Conservation (phyloP, 768 basidiomycete species). For the Trametes cinnabarina region DNA sequence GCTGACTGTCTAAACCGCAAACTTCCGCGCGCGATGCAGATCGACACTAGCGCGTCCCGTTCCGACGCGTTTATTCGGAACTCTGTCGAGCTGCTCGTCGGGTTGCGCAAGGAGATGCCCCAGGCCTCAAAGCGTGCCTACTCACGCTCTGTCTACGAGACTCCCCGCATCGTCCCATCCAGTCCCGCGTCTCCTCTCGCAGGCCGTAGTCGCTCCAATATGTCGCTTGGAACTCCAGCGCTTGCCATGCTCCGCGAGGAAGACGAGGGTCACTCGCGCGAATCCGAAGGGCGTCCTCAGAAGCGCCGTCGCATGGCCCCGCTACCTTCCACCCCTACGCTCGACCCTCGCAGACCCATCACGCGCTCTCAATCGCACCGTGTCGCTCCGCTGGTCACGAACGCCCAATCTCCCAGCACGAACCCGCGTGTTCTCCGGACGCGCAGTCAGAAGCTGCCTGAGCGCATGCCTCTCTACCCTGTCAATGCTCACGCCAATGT, state of each 20-base stretch:
- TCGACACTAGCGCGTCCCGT: slow-evolving; percentile 42
- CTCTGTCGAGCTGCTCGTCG: slow-evolving; percentile 60
- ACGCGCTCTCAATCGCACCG: slow-evolving; percentile 25
- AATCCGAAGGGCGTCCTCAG: slow-evolving; percentile 11
- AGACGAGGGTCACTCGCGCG: slow-evolving; percentile 12
- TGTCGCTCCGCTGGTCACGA: slow-evolving; percentile 1
- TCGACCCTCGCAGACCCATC: slow-evolving; percentile 13
- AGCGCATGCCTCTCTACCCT: slow-evolving; percentile 6
- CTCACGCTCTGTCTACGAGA: slow-evolving; percentile 17
- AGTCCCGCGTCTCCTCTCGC: slow-evolving; percentile 25
- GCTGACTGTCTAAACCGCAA: slow-evolving; percentile 54
- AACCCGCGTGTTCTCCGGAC: slow-evolving; percentile 17
- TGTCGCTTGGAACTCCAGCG: slow-evolving; percentile 1
- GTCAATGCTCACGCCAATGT: slow-evolving; percentile 17
- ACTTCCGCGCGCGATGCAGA: slow-evolving; percentile 51
- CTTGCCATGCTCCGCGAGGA: slow-evolving; percentile 23
- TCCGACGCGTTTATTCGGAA: slow-evolving; percentile 46
- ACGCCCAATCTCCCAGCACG: not conserved
- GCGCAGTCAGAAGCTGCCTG: slow-evolving; percentile 23
- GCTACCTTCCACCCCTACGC: slow-evolving; percentile 2
- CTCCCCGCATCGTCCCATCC: not conserved
- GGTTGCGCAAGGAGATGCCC: slow-evolving; percentile 39
- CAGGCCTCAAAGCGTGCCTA: slow-evolving; percentile 17
- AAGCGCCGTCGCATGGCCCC: slow-evolving; percentile 22
- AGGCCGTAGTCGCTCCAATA: slow-evolving; percentile 4